These are phyloP conservation scores for Schoenoplectus tabernaemontani DNA, from an alignment of 202 grass and related monocot genomes.

Conservation along the genomic window DNA sequence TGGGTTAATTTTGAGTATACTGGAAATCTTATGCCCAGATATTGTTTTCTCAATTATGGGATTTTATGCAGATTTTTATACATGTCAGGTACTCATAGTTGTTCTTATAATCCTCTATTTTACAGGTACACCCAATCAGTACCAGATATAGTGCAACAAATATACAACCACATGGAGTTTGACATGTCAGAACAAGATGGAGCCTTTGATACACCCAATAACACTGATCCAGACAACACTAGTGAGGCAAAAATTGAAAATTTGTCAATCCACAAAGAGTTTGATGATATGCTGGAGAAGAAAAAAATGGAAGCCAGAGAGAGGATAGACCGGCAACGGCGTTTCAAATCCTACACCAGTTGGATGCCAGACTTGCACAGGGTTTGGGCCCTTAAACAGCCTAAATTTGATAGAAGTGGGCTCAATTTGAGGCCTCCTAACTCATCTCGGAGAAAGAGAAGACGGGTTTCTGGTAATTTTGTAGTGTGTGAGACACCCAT, in stretches of 20 bases:
- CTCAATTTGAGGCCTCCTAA: neutral
- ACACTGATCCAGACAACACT: neutral
- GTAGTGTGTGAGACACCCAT: slow-evolving; percentile 78
- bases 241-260: neutral
- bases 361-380: slow-evolving; percentile 71
- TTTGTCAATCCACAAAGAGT: neutral
- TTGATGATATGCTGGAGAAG: slow-evolving; percentile 29
- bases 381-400: slow-evolving; percentile 74
- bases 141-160: slow-evolving; percentile 66
- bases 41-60: neutral
- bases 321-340: slow-evolving; percentile 52
- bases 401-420: slow-evolving; percentile 31
- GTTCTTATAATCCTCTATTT: neutral
- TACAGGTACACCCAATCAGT: slow-evolving; percentile 35
- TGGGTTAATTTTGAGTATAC: neutral
- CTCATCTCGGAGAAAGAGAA: slow-evolving; percentile 45
- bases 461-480: slow-evolving; percentile 22
- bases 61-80: neutral
- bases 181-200: slow-evolving; percentile 60
- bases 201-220: slow-evolving; percentile 27
- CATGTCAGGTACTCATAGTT: neutral
- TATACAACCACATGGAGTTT: slow-evolving; percentile 85
- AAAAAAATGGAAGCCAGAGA: slow-evolving; percentile 42
- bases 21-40: neutral
- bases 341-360: slow-evolving; percentile 71